A percentile compares a stretch with the other conserved stretches of the same genome.
phyloP scores from a whole-genome alignment of 495 filamentous ascomycete species.

The Penicillium parvum region DNA sequence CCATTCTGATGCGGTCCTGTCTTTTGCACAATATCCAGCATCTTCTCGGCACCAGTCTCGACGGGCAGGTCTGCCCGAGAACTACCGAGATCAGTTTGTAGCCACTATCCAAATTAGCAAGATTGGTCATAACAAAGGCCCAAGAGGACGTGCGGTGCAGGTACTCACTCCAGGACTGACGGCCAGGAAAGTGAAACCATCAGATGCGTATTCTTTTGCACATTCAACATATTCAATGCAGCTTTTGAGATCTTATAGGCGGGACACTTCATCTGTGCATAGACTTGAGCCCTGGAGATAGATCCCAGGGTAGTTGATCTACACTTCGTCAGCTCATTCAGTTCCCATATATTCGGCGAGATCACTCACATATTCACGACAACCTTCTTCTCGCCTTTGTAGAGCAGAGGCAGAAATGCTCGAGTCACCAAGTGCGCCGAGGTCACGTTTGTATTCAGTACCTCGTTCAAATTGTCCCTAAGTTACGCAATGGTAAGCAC shows the following conservation, averaged over 20 bases:
- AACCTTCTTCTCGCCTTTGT: constrained; percentile 42
- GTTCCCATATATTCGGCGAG: background rate
- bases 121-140: constrained; percentile 20
- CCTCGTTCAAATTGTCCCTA: constrained; percentile 33
- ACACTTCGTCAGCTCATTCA: background rate
- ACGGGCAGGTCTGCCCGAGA: constrained; percentile 40
- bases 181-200: constrained; percentile 43
- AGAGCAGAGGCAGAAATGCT: constrained; percentile 43
- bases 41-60: constrained; percentile 40
- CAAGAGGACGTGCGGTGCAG: constrained; percentile 28
- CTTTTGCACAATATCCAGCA: constrained; percentile 42
- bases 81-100: constrained; percentile 46
- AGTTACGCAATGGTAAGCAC: background rate
- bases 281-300: constrained; percentile 24
- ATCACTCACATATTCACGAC: constrained; percentile 42
- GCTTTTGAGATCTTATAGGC: constrained; percentile 53
- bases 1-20: constrained; percentile 36
- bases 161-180: constrained; percentile 45
- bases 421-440: constrained; percentile 39
- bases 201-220: constrained; percentile 35
- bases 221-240: constrained; percentile 46
- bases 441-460: constrained; percentile 44
- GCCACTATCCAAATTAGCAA: constrained; percentile 35
- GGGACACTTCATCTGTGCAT: constrained; percentile 20
- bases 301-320: constrained; percentile 44